Percentiles rank a stretch among this genome's conserved stretches.
phyloP scores from a whole-genome alignment of 2,329 filamentous ascomycete species.

The Aspergillus glaucus region DNA sequence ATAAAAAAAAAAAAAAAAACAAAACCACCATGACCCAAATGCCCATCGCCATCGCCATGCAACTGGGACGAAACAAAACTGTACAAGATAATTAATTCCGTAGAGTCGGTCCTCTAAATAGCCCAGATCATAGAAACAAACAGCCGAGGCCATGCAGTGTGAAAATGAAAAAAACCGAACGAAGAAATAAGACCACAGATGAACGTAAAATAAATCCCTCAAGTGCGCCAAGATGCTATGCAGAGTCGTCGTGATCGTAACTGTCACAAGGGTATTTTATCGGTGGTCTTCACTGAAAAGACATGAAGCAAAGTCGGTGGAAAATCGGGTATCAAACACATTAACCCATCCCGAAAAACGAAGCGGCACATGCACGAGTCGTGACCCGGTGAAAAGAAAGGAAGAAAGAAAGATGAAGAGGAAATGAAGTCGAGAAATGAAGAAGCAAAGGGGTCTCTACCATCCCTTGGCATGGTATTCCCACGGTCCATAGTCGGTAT shows the following conservation, averaged over 20 bases:
- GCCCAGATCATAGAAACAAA: constrained; percentile 16
- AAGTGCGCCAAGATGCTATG: constrained; percentile 36
- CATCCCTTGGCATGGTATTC: constrained; percentile 83
- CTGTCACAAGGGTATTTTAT: constrained; percentile 22
- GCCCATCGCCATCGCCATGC: constrained; percentile 8
- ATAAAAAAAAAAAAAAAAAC: constrained; percentile 7
- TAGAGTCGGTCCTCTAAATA: constrained; percentile 12
- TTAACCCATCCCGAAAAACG: constrained; percentile 6
- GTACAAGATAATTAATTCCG: constrained; percentile 29
- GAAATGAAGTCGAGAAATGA: neutral
- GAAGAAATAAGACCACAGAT: constrained; percentile 14
- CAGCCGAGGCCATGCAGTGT: constrained; percentile 27
- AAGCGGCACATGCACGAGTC: constrained; percentile 7
- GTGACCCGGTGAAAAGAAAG: constrained; percentile 4
- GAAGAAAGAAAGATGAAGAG: no score
- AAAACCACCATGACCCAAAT: constrained; percentile 10
- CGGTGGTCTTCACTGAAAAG: constrained; percentile 13
- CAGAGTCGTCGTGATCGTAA: constrained; percentile 33
- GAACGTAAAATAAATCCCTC: constrained; percentile 19
- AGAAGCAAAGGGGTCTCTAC: constrained; percentile 42
- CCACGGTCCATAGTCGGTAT: constrained; percentile 73
- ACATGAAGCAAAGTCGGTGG: constrained; percentile 3
- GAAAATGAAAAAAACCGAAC: constrained; percentile 14
- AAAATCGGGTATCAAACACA: constrained; percentile 15
- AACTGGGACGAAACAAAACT: constrained; percentile 19